Base-by-base conservation (phyloP, 257 asterid species). In the Gardenia jasminoides region DNA sequence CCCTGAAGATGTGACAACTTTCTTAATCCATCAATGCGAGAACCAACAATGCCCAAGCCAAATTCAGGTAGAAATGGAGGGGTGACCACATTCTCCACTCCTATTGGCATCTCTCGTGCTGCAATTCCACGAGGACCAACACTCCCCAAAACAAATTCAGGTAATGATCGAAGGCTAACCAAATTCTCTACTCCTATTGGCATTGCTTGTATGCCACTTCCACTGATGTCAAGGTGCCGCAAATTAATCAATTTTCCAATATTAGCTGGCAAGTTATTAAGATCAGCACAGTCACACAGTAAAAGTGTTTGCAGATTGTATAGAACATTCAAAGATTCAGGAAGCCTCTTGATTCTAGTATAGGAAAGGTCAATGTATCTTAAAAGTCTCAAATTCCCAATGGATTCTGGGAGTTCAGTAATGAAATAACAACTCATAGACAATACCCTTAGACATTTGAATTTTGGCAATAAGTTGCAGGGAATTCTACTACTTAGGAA, bases 341-440 rank as follows among this genome's bases (percentile, higher is more conserved):
- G 92, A 75, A 88, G 88, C 64, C 64, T 74, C 68, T 71, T 48
- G 41, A 86, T 81, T 66, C 84, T 83, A 47, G 88, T 88, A 75
- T 80, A 75, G 28, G 89, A 86, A 64, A 85, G 87, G 61, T 85
- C 79, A 30, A 86, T 52, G 77, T 81, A 88, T 31, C 88, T 76
- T 71, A 88, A 83, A 68, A 76, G 92, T 76, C 81, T 88, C 79
- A 88, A 80, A 78, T 80, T 82, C 28, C 85, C 88, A 59, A 88
- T 79, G 56, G 89, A 81, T 48, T 86, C 86, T 7, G 88, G 89
- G 61, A 86, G 83, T 83, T 84, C 89, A 15, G 85, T 77, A 28
- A 88, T 78, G 82, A 86, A 79, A 65, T 82, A 88, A 52, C 84
- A 82, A 62, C 68, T 81, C 78, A 88, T 79, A 76, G 87, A 88